Evolutionary conservation across 2,329 filamentous ascomycete species (phyloP), one percentile per base, ranked within the genome.

Genomic region (Didymella segeticola): DNA sequence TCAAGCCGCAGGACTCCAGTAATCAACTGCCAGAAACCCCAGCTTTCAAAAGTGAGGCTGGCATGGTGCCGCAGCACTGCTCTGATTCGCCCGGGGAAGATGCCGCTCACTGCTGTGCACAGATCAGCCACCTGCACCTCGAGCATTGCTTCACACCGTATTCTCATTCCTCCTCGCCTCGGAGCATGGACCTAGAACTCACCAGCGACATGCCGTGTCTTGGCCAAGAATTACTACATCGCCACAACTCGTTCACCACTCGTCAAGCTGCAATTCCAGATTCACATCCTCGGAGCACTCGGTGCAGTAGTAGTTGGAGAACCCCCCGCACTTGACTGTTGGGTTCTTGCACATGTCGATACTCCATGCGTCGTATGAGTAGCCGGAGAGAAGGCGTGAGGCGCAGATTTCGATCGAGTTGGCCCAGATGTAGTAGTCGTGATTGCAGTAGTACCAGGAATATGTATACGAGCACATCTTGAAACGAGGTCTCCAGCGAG

Each of bases 281-380:
- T 70, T 65, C 5, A 77, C 70, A 39, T 79, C 77, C 57, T 79
- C 77, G 12, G 72, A 75, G 65, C 77, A 78, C 8, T 78, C 75
- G 22, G 54, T 61, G 69, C 77, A 79, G 62, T 78, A 79, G 61
- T 76, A 78, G 49, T 76, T 77, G 29, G 72, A 74, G 58, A 78
- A 77, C 43, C 77, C 77, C 45, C 71, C 73, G 60, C 77, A 79
- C 31, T 61, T 67, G 20, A 74, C 72, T 15, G 66, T 67, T 63
- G 75, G 75, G 60, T 76, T 75, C 57, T 75, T 76, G 66, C 76
- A 78, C 75, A 78, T 79, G 65, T 80, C 78, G 61, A 77, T 78
- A 51, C 74, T 75, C 78, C 77, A 80, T 19, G 76, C 75, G 54
- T 80, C 78, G 62, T 76, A 77, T 2, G 77, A 79, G 67, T 80